phyloP scores from a whole-genome alignment of 139 green algal genomes.

The Coccomyxa sp. region DNA sequence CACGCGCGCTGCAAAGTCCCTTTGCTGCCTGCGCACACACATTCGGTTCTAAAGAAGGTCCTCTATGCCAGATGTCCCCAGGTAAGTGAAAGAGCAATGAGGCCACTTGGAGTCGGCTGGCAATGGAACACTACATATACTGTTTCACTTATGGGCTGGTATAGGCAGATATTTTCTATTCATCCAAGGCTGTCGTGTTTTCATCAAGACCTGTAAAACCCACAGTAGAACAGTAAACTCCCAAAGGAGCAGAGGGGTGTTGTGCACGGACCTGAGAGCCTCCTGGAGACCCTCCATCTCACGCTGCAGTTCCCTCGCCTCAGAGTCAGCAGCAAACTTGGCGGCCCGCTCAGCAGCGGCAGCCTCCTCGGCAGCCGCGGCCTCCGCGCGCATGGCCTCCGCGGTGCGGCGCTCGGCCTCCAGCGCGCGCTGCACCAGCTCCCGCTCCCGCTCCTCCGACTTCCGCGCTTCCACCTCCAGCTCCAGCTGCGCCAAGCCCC shows the following conservation, averaged over 20 bases:
- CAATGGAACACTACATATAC: no score
- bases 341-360: constrained; percentile 42
- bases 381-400: constrained; percentile 9
- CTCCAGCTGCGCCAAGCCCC: neutral
- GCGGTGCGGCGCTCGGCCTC: constrained; percentile 30
- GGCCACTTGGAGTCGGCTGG: no score
- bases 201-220: no score
- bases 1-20: neutral
- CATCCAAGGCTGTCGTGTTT: no score
- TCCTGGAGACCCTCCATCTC: constrained; percentile 20
- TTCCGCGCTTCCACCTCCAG: constrained; percentile 32
- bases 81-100: neutral
- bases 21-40: neutral
- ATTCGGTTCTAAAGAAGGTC: neutral
- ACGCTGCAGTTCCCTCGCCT: constrained; percentile 40
- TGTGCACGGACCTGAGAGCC: constrained; percentile 5
- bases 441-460: constrained; percentile 17
- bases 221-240: no score
- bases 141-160: no score
- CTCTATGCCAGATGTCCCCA: neutral
- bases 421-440: constrained; percentile 28
- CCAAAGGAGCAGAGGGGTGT: no score
- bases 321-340: constrained; percentile 46
- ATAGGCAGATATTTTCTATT: no score
- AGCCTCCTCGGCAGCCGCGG: constrained; percentile 28